Conservation (phyloP, 495 filamentous ascomycete genomes). For the Elaphomyces granulatus region DNA sequence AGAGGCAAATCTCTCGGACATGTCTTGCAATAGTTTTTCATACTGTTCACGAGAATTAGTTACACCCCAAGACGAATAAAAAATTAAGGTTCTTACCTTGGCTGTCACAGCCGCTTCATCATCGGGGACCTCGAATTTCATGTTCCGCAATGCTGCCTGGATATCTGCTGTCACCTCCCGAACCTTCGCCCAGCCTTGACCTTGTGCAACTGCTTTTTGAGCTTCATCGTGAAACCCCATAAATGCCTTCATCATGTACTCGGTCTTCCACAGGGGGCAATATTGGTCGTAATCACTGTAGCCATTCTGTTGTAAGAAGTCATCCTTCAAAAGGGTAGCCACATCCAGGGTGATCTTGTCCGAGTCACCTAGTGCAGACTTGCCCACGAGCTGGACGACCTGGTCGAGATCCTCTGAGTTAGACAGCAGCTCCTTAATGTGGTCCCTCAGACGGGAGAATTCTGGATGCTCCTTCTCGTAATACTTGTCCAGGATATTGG, state of each 20-base stretch:
- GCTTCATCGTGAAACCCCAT: constrained; percentile 96
- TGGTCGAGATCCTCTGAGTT: constrained; percentile 96
- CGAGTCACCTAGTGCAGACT: constrained; percentile 85
- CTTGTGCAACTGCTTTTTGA: constrained; percentile 85
- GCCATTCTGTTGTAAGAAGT: constrained; percentile 98
- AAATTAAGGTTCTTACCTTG: constrained; percentile 43
- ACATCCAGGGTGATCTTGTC: constrained; percentile 99
- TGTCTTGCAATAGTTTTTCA: constrained; percentile 73
- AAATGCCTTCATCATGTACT: constrained; percentile 99
- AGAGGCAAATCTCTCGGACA: constrained; percentile 92
- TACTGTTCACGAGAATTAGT: constrained; percentile 40
- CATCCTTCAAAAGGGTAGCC: constrained; percentile 84
- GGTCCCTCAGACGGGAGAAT: constrained; percentile 83
- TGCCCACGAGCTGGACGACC: constrained; percentile 96
- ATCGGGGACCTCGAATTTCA: constrained; percentile 90
- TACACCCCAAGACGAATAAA: no score
- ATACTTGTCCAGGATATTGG: constrained; percentile 67
- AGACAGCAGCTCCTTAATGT: constrained; percentile 81
- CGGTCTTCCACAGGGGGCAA: constrained; percentile 98
- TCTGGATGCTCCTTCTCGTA: constrained; percentile 88
- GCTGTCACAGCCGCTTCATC: constrained; percentile 60
- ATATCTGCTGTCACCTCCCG: constrained; percentile 80
- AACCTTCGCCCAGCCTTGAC: constrained; percentile 81
- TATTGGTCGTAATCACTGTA: constrained; percentile 99
- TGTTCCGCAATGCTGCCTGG: constrained; percentile 63